Evolutionary conservation across 2,329 filamentous ascomycete genomes (phyloP), one percentile per base, ranked within the genome.

Genomic region (Penicillium sp.): DNA sequence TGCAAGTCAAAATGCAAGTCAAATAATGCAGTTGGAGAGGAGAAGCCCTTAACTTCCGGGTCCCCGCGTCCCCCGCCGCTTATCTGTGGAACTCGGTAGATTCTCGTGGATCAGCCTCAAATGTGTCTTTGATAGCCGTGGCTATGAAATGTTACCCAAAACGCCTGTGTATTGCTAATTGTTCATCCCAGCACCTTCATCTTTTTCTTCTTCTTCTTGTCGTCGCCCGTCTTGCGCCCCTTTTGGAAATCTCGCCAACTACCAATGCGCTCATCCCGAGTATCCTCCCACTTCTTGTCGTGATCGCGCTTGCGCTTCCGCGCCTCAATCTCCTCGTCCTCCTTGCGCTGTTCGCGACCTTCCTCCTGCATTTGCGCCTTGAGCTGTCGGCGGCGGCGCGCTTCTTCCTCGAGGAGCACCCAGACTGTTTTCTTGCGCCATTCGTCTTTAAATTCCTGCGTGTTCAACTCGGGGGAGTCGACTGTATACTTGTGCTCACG

Each of bases 291-390:
- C 59, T 92, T 89, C 77, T 94, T 86, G 62, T 97, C 92, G 73
- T 94, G 91, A 70, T 97, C 92, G 56, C 94, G 83, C 83, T 93
- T 93, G 64, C 89, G 83, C 78, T 92, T 93, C 67, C 90, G 80
- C 63, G 83, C 84, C 67, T 93, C 91, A 9, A 89, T 58, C 77
- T 97, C 93, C 65, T 92, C 90, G 21, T 99, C 94, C 67, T 87
- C 87, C 71, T 89, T 89, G 70, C 86, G 85, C 82, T 95, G 87
- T 79, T 94, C 88, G 51, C 94, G 83, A 6, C 94, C 94, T 74
- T 99, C 93, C 75, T 99, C 94, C 75, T 96, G 91, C 87, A 99
- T 89, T 80, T 94, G 90, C 39, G 90, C 94, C 79, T 96, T 95
- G 72, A 93, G 75, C 81, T 96, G 92, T 62, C 92, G 84, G 56